phyloP scores from a whole-genome alignment of 1,284 basidiomycete species.

The Tilletiaria anomala region DNA sequence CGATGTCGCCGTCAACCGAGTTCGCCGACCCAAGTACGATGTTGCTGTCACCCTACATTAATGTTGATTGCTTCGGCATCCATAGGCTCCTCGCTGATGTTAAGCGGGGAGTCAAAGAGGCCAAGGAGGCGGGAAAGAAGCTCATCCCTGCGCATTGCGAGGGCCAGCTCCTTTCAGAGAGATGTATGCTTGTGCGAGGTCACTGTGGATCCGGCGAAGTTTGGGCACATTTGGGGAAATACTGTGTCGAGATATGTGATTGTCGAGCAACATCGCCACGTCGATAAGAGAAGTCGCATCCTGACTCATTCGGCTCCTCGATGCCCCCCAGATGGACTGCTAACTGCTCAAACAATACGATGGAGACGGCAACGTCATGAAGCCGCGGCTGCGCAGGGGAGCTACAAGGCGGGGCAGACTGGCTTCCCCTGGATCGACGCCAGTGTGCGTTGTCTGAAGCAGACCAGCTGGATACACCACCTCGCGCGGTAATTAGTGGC shows the following conservation, averaged over 20 bases:
- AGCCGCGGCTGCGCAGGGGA: slow-evolving; percentile 41
- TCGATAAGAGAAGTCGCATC: slow-evolving; percentile 41
- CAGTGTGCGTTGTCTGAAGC: slow-evolving; percentile 44
- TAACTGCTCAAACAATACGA: slow-evolving; percentile 43
- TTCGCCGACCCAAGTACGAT: slow-evolving; percentile 31
- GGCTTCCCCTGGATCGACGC: slow-evolving; percentile 47
- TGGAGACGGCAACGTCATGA: slow-evolving; percentile 34
- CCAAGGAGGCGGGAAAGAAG: slow-evolving; percentile 20
- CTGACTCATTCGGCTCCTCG: slow-evolving; percentile 42
- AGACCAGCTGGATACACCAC: slow-evolving; percentile 42
- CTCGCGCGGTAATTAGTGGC: slow-evolving; percentile 48
- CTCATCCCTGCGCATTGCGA: slow-evolving; percentile 18
- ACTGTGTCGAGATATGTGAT: neutral
- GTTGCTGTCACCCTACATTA: slow-evolving; percentile 43
- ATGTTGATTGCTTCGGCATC: slow-evolving; percentile 46
- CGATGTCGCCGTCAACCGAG: slow-evolving; percentile 34
- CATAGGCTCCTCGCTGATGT: slow-evolving; percentile 23
- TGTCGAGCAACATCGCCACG: slow-evolving; percentile 30
- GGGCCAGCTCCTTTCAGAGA: slow-evolving; percentile 41
- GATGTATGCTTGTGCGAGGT: slow-evolving; percentile 39
- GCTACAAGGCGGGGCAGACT: slow-evolving; percentile 43
- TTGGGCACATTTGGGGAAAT: neutral
- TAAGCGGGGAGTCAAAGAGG: slow-evolving; percentile 16
- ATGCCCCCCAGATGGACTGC: slow-evolving; percentile 42
- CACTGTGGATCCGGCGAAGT: neutral